Base-by-base conservation (phyloP, 2,329 filamentous ascomycete genomes). In the Xylaria hypoxylon region DNA sequence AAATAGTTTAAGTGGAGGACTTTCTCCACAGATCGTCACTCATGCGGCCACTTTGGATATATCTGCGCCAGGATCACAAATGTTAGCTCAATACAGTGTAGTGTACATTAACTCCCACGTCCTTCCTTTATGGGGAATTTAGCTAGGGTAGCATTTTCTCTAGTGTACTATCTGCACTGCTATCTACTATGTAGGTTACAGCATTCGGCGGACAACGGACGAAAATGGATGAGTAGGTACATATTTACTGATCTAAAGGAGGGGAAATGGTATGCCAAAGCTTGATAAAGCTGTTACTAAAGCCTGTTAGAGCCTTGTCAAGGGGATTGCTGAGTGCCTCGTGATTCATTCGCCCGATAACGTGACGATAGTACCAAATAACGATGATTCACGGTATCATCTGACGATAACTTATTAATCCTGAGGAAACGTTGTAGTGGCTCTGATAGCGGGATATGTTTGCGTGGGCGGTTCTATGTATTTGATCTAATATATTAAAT, bases 61-160 rank as follows among this genome's bases (percentile, higher is more conserved):
- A n/a, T n/a, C n/a, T n/a, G n/a, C n/a, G n/a, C n/a, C n/a, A n/a
- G n/a, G n/a, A n/a, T n/a, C n/a, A n/a, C n/a, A n/a, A n/a, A n/a
- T n/a, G n/a, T n/a, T n/a, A n/a, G n/a, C n/a, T n/a, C n/a, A n/a
- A n/a, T n/a, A n/a, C n/a, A n/a, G n/a, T n/a, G n/a, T n/a, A n/a
- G n/a, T n/a, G n/a, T n/a, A n/a, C 50, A 31, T 47, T 24, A 58
- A 53, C 13, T 17, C 7, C 31, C 11, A 52, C 40, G 40, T 59
- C 59, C 64, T 62, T 66, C 59, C 59, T 52, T 24, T 44, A 56
- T 65, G 45, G 63, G 63, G 45, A 58, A 40, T 26, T 11, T 6
- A 26, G 33, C 22, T 26, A 48, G 60, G 42, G 42, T 63, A n/a
- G 38, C 35, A 52, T 50, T 31, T 52, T 24, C 35, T 42, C 5